Percentiles rank a stretch among this genome's conserved stretches.
phyloP scores from a whole-genome alignment of 2,329 filamentous ascomycete genomes.

The Colletotrichum ledebouriae region DNA sequence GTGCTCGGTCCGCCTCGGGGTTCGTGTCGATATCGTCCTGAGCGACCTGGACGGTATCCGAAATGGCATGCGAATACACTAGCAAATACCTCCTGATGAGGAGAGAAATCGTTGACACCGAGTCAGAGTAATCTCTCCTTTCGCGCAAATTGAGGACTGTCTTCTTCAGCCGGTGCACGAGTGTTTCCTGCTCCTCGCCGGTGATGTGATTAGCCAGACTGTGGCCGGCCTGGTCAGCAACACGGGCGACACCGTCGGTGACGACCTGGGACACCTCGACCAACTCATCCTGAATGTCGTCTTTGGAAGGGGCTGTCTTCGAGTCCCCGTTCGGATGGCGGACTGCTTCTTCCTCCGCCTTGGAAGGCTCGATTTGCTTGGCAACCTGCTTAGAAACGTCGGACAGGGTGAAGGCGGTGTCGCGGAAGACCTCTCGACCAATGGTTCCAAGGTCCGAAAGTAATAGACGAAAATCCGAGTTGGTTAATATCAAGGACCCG shows the following conservation, averaged over 20 bases:
- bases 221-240: constrained; percentile 71
- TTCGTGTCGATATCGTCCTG: constrained; percentile 82
- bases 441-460: constrained; percentile 84
- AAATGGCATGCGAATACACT: constrained; percentile 80
- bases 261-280: constrained; percentile 67
- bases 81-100: constrained; percentile 84
- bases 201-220: constrained; percentile 82
- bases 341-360: constrained; percentile 68
- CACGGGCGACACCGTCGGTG: constrained; percentile 65
- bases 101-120: constrained; percentile 81
- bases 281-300: constrained; percentile 73
- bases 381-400: constrained; percentile 81
- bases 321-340: constrained; percentile 53
- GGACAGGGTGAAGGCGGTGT: constrained; percentile 85
- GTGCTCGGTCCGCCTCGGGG: constrained; percentile 78
- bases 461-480: constrained; percentile 90
- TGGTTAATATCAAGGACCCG: constrained; percentile 86
- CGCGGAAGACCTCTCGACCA: constrained; percentile 86
- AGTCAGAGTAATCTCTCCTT: constrained; percentile 86
- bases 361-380: constrained; percentile 78
- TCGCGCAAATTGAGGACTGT: constrained; percentile 80
- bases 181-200: constrained; percentile 78
- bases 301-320: constrained; percentile 62
- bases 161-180: constrained; percentile 82
- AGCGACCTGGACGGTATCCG: constrained; percentile 74